Percentiles rank a stretch among this genome's conserved stretches.
These are phyloP conservation scores for Lasiodiplodia theobromae DNA, from an alignment of 2,329 filamentous ascomycete genomes.

Conservation along the genomic window DNA sequence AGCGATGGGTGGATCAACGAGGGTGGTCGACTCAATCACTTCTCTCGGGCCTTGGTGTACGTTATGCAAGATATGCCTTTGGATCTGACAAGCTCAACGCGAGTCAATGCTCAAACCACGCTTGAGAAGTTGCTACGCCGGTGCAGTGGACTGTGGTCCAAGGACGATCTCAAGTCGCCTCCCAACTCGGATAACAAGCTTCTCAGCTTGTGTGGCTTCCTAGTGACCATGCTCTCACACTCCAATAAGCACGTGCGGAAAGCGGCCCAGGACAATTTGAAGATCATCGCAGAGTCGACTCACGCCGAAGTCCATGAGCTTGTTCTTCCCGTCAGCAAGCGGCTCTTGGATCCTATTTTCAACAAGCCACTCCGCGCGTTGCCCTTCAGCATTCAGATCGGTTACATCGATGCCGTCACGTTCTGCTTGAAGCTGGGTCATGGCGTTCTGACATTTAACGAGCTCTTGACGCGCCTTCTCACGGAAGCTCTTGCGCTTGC, in stretches of 20 bases:
- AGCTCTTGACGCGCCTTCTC: slow-evolving; percentile 85
- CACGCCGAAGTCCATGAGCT: slow-evolving; percentile 85
- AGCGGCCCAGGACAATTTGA: slow-evolving; percentile 81
- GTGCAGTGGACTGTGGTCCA: slow-evolving; percentile 80
- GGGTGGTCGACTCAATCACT: slow-evolving; percentile 75
- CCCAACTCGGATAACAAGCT: slow-evolving; percentile 63
- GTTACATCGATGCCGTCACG: slow-evolving; percentile 96
- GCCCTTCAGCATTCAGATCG: slow-evolving; percentile 94
- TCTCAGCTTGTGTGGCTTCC: slow-evolving; percentile 78
- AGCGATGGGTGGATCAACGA: slow-evolving; percentile 83
- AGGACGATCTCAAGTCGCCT: slow-evolving; percentile 76
- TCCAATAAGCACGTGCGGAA: slow-evolving; percentile 96
- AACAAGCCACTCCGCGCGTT: slow-evolving; percentile 92
- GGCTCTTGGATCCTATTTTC: slow-evolving; percentile 89
- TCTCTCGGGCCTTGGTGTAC: slow-evolving; percentile 90
- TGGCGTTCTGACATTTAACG: slow-evolving; percentile 90
- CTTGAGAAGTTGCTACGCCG: slow-evolving; percentile 79
- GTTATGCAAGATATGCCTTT: slow-evolving; percentile 98
- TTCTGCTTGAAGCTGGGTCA: slow-evolving; percentile 91
- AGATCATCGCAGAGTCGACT: slow-evolving; percentile 80
- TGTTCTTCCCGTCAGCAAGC: slow-evolving; percentile 87
- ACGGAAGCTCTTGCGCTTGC: slow-evolving; percentile 94
- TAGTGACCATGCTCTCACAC: slow-evolving; percentile 89
- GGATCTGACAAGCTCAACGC: slow-evolving; percentile 89
- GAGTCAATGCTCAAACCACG: slow-evolving; percentile 81